Evolutionary conservation across 1,139 yeast species (phyloP).

Genomic region (Scheffersomyces cryptocercus): DNA sequence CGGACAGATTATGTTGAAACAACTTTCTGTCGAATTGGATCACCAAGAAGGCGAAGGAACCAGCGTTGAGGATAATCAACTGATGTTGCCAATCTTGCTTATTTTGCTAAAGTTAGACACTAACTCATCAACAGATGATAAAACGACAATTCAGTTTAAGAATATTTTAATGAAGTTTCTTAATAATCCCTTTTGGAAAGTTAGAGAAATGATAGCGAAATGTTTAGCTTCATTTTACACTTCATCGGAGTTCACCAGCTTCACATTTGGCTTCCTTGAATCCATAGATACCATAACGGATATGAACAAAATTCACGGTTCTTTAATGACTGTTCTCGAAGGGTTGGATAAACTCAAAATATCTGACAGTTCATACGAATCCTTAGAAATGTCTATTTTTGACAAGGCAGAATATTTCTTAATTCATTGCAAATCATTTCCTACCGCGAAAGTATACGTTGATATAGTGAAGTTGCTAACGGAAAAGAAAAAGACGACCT

Average conservation of each 20-base stretch:
- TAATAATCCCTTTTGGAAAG: slow-evolving; percentile 63
- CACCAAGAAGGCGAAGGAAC: slow-evolving; percentile 1
- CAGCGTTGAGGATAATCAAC: slow-evolving; percentile 16
- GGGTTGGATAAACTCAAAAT: background rate
- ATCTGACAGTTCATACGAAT: background rate
- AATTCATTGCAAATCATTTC: slow-evolving; percentile 1
- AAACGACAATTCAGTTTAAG: slow-evolving; percentile 9
- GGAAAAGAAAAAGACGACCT: background rate
- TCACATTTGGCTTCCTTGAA: slow-evolving; percentile 3
- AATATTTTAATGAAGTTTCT: slow-evolving; percentile 9
- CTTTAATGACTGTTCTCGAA: background rate
- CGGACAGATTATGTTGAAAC: slow-evolving; percentile 45
- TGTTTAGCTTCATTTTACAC: slow-evolving; percentile 56
- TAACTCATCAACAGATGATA: slow-evolving; percentile 2
- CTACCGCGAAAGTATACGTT: slow-evolving; percentile 35
- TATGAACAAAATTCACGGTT: slow-evolving; percentile 6
- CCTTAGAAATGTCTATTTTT: background rate
- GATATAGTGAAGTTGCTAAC: slow-evolving; percentile 19
- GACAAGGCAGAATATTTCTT: background rate
- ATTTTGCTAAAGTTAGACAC: slow-evolving; percentile 61
- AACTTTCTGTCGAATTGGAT: slow-evolving; percentile 31
- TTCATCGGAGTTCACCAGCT: slow-evolving; percentile 18
- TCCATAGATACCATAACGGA: background rate
- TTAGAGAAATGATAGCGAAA: slow-evolving; percentile 83
- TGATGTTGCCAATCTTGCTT: slow-evolving; percentile 73